A percentile compares a stretch with the other conserved stretches of the same genome.
Conservation (phyloP, 192 early-diverging fungal species). For the Umbelopsis ramanniana region DNA sequence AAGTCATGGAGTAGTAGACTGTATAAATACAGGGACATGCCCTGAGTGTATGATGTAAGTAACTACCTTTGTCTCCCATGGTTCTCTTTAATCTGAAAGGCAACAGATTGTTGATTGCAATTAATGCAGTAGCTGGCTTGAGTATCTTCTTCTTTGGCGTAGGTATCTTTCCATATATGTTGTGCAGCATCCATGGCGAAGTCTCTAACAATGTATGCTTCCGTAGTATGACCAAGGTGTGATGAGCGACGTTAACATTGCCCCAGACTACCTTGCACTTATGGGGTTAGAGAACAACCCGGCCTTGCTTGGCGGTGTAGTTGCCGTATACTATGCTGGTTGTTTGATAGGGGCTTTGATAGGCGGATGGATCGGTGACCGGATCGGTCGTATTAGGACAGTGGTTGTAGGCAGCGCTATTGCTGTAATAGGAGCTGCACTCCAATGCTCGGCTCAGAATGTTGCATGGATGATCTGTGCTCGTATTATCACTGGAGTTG, state of each 20-base stretch:
- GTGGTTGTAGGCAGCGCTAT: conserved; percentile 27
- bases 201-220: neutral
- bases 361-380: conserved; percentile 40
- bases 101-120: conserved; percentile 21
- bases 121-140: conserved; percentile 34
- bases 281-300: conserved; percentile 33
- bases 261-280: conserved; percentile 25
- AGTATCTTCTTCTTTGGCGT: conserved; percentile 42
- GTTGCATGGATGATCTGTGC: conserved; percentile 36
- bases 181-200: neutral
- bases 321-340: conserved; percentile 36
- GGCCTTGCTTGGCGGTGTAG: conserved; percentile 33
- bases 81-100: conserved; percentile 21
- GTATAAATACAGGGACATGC: neutral
- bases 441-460: conserved; percentile 38
- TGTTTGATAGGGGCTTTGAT: conserved; percentile 36
- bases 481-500: conserved; percentile 36
- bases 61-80: neutral
- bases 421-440: conserved; percentile 31
- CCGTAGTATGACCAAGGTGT: conserved; percentile 40
- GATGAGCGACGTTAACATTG: conserved; percentile 34
- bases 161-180: neutral
- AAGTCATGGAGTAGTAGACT: neutral
- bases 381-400: conserved; percentile 36
- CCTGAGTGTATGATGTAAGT: neutral